Conservation (phyloP, 1,284 basidiomycete genomes). For the Microbotryomycetes sp. region DNA sequence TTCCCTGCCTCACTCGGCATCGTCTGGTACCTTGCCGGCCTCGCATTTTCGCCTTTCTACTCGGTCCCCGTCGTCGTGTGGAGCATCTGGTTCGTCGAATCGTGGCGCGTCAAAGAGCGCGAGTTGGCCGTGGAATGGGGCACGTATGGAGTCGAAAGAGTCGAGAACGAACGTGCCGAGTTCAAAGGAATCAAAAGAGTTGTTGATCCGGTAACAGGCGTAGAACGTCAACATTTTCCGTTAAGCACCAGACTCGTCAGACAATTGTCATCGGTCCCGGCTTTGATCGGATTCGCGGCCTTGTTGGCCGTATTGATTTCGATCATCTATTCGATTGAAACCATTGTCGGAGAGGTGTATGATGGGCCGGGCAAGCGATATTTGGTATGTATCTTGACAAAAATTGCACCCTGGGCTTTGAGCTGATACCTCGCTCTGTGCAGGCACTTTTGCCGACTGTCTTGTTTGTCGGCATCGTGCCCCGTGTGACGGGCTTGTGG, state of each 20-base stretch:
- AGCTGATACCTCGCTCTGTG: too few relatives aligned
- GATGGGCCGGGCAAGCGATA: constrained; percentile 73
- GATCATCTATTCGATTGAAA: constrained; percentile 42
- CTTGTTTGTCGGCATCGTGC: constrained; percentile 73
- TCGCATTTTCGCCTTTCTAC: constrained; percentile 65
- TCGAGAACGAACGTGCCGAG: constrained; percentile 65
- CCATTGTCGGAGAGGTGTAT: constrained; percentile 52
- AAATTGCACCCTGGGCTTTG: constrained; percentile 8
- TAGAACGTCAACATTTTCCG: constrained; percentile 3
- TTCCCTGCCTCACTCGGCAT: constrained; percentile 39
- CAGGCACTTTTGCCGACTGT: constrained; percentile 76
- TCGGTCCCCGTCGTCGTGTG: constrained; percentile 67
- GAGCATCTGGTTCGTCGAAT: constrained; percentile 77
- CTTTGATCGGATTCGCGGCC: constrained; percentile 67
- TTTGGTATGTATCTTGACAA: constrained; percentile 51
- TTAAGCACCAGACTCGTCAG: not conserved
- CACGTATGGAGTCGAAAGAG: constrained; percentile 63
- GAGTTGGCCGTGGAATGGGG: constrained; percentile 72
- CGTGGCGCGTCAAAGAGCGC: constrained; percentile 77
- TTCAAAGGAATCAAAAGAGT: constrained; percentile 43
- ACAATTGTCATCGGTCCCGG: constrained; percentile 59
- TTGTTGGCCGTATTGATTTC: constrained; percentile 52
- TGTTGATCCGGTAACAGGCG: constrained; percentile 30
- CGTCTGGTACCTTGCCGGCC: constrained; percentile 50
- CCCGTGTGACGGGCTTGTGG: constrained; percentile 69